Conservation (phyloP, 495 filamentous ascomycete genomes). For the Hyaloscypha bicolor region DNA sequence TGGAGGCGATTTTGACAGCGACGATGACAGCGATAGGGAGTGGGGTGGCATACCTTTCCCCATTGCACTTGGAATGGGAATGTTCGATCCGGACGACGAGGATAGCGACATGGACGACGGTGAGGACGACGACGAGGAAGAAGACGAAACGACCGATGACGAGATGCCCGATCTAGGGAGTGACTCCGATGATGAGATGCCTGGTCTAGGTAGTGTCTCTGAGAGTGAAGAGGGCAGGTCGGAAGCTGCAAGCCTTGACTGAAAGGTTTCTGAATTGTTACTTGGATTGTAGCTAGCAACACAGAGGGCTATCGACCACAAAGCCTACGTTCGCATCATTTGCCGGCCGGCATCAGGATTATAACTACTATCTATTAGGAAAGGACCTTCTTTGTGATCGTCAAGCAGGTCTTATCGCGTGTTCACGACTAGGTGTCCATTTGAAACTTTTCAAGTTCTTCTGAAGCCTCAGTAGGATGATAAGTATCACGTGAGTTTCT, state of each 20-base stretch:
- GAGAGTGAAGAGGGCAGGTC: not conserved
- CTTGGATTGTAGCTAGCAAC: not conserved
- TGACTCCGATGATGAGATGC: not conserved
- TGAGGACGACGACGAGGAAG: not conserved
- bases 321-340: not conserved
- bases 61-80: not conserved
- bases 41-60: not conserved
- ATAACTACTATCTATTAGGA: not conserved
- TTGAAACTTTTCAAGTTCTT: no score
- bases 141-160: not conserved
- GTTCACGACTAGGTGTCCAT: no score
- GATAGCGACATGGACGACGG: not conserved
- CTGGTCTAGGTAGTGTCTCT: not conserved
- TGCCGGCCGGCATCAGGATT: not conserved
- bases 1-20: not conserved
- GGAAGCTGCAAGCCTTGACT: slow-evolving; percentile 8
- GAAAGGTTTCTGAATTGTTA: not conserved
- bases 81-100: not conserved
- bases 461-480: no score
- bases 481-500: no score
- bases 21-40: not conserved
- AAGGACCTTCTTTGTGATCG: no score
- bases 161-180: not conserved
- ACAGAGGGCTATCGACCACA: not conserved
- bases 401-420: no score